These are phyloP conservation scores for Penicillium paradoxum DNA, from an alignment of 495 filamentous ascomycete genomes.

Conservation along the genomic window DNA sequence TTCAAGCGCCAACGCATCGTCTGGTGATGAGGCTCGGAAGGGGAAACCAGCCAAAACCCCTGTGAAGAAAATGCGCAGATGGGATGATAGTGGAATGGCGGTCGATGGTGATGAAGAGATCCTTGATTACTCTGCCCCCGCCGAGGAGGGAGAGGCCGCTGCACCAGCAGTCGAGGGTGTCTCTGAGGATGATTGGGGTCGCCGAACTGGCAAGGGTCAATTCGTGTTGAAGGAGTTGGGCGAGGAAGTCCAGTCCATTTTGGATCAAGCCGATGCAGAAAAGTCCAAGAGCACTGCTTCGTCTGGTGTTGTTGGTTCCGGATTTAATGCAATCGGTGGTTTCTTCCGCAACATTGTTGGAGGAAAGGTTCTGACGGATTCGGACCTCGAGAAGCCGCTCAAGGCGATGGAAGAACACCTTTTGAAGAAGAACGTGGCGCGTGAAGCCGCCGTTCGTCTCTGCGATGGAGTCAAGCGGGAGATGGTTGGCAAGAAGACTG, in stretches of 20 bases:
- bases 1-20: constrained; percentile 65
- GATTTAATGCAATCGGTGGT: constrained; percentile 72
- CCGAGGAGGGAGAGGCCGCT: constrained; percentile 44
- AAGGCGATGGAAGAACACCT: constrained; percentile 95
- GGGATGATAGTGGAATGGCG: constrained; percentile 84
- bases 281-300: constrained; percentile 48
- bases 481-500: constrained; percentile 85
- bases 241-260: constrained; percentile 86
- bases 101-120: constrained; percentile 78
- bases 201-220: constrained; percentile 76
- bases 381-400: constrained; percentile 84
- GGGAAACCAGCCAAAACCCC: constrained; percentile 50
- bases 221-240: constrained; percentile 92
- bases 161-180: constrained; percentile 66
- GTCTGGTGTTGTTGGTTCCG: constrained; percentile 67
- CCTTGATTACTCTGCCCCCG: constrained; percentile 78
- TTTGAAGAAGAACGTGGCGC: constrained; percentile 91
- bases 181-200: constrained; percentile 75
- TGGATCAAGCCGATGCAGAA: constrained; percentile 62
- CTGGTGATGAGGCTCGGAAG: constrained; percentile 72
- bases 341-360: constrained; percentile 93
- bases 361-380: constrained; percentile 81
- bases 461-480: constrained; percentile 89
- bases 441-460: constrained; percentile 85
- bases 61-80: constrained; percentile 82